Base-by-base conservation (phyloP, 208 protist genomes). In the Trypanosomatidae sp. region DNA sequence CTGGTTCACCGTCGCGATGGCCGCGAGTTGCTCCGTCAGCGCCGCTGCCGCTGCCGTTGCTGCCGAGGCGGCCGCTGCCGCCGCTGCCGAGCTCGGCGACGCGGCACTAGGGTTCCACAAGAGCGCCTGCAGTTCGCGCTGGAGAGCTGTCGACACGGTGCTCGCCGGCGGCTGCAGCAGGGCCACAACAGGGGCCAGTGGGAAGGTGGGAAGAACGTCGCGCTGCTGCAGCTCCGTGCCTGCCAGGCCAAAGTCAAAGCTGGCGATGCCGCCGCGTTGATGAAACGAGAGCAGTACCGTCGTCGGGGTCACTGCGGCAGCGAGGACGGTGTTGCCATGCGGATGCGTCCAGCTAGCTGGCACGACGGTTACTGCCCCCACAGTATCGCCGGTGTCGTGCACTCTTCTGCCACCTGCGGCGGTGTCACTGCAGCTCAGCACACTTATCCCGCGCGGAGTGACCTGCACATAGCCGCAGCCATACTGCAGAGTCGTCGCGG, bases 391-490 rank as follows among this genome's bases (percentile, higher is more conserved):
- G 52, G 55, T 80, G 71, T 64, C 62, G 59, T 64, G 28, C 58
- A 25, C 8, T 43, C 33, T 64, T 43, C 33, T 36, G 58, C 58
- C 33, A 33, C 65, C 53, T 2, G 52, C 6, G 22, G 43, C 33
- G 36, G 66, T 56, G 13, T 55, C 72, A 10, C 52, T 17, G 30
- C 58, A n/a, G 69, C 74, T 71, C 52, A 76, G n/a, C 1, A 95
- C 69, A 36, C 89, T 67, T 25, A 95, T 87, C 19, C 86, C 84
- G 17, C 81, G 85, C 25, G 82, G 81, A 13, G 88, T 93, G 6
- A 96, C 80, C 71, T 96, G 91, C n/a, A 91, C 81, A 68, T 92
- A 94, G 1, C 91, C 91, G 12, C 76, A 71, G 28, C 90, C 91
- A 62, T 87, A 56, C 52, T 83, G 75, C 52, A 96, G 78, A 30